Conservation (phyloP, 2,329 filamentous ascomycete genomes). For the Conoideocrella luteorostrata region DNA sequence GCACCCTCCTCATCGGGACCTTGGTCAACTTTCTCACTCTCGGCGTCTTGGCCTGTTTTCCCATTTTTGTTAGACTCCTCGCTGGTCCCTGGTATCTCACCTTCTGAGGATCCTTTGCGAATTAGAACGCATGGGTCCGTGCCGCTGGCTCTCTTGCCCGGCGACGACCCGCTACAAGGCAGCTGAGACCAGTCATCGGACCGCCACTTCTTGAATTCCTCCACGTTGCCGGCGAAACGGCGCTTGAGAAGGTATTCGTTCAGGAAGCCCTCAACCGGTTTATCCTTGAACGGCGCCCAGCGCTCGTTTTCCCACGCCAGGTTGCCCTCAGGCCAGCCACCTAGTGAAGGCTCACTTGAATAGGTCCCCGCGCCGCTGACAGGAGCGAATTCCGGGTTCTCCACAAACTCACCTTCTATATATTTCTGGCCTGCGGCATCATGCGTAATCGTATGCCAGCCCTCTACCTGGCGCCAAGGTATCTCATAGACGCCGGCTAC, state of each 20-base stretch:
- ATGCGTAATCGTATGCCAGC: not conserved
- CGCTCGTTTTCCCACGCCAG: not conserved
- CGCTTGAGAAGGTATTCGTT: not conserved
- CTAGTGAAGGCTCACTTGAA: not conserved
- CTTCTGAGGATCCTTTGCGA: no score
- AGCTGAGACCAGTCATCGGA: not conserved
- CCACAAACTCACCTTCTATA: not conserved
- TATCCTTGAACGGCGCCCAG: not conserved
- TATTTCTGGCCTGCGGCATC: not conserved
- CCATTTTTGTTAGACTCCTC: no score
- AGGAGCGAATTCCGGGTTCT: not conserved
- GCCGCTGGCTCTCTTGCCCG: no score
- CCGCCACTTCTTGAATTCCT: not conserved
- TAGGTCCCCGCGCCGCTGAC: not conserved
- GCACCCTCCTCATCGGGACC: no score
- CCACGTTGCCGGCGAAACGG: not conserved
- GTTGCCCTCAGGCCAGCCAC: not conserved
- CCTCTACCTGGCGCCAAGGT: not conserved
- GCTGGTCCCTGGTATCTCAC: no score
- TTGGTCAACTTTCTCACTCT: no score
- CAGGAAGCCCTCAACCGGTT: not conserved
- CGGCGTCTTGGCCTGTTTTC: no score
- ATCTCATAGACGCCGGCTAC: not conserved
- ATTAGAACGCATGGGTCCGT: no score
- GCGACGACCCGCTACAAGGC: not conserved